Conservation (phyloP, 176 grass and related monocot genomes). For the Lolium rigidum region DNA sequence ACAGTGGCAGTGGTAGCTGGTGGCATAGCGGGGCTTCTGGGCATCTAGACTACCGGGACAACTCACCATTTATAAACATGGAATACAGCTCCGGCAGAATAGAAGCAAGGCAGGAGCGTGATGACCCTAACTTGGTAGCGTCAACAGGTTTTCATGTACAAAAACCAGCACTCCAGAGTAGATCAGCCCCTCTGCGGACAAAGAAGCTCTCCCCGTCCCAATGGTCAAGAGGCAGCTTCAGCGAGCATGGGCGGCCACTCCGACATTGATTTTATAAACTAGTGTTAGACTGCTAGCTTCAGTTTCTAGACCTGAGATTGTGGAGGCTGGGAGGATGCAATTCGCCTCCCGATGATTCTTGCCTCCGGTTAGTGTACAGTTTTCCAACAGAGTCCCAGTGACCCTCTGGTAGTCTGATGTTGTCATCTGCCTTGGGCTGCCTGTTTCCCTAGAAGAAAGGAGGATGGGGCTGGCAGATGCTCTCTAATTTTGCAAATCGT, state of each 20-base stretch:
- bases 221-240: slow-evolving; percentile 87
- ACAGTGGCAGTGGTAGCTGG: slow-evolving; percentile 69
- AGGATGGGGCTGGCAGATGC: not conserved
- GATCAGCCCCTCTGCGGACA: slow-evolving; percentile 76
- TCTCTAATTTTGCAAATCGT: slow-evolving; percentile 18
- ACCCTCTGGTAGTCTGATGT: slow-evolving; percentile 23
- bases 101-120: slow-evolving; percentile 42
- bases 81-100: slow-evolving; percentile 85
- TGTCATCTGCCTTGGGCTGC: slow-evolving; percentile 9
- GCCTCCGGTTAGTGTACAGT: slow-evolving; percentile 70
- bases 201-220: slow-evolving; percentile 70
- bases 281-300: slow-evolving; percentile 58
- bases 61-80: slow-evolving; percentile 85
- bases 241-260: slow-evolving; percentile 71
- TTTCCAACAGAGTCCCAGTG: slow-evolving; percentile 33
- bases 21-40: slow-evolving; percentile 54
- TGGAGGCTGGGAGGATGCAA: slow-evolving; percentile 46
- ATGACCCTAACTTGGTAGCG: slow-evolving; percentile 44
- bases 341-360: slow-evolving; percentile 42
- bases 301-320: slow-evolving; percentile 41
- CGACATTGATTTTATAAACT: slow-evolving; percentile 51
- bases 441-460: slow-evolving; percentile 13
- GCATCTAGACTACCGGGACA: slow-evolving; percentile 45
- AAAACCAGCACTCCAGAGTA: slow-evolving; percentile 61
- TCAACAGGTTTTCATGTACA: slow-evolving; percentile 46